phyloP scores from a whole-genome alignment of 177 flowering plant species.

The Telopea speciosissima region DNA sequence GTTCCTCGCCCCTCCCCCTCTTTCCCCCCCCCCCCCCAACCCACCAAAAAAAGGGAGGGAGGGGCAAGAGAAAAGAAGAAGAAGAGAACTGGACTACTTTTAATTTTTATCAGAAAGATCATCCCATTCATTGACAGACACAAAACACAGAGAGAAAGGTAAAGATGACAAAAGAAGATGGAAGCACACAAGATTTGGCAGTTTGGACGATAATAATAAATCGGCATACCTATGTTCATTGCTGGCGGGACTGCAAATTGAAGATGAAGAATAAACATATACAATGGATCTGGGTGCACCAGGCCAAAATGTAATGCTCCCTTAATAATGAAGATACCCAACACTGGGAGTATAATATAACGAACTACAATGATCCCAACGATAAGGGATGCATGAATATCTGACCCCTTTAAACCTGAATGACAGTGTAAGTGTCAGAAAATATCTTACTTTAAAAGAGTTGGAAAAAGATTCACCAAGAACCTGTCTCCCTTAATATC shows the following conservation, averaged over 20 bases:
- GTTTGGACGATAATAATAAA: neutral
- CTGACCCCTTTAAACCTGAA: slow-evolving; percentile 40
- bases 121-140: neutral
- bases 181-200: neutral
- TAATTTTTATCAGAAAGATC: neutral
- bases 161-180: no score
- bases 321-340: slow-evolving; percentile 45
- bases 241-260: slow-evolving; percentile 74
- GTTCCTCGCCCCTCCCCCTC: no score
- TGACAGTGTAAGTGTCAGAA: slow-evolving; percentile 1
- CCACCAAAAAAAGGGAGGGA: no score
- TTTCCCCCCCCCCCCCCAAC: no score
- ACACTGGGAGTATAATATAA: slow-evolving; percentile 40
- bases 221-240: slow-evolving; percentile 54
- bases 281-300: slow-evolving; percentile 43
- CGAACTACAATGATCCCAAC: slow-evolving; percentile 43
- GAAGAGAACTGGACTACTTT: neutral
- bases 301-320: slow-evolving; percentile 42
- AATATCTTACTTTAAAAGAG: neutral
- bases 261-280: slow-evolving; percentile 51
- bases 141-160: neutral
- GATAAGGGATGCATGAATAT: slow-evolving; percentile 24
- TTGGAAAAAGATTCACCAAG: neutral
- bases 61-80: no score
- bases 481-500: neutral